phyloP scores from a whole-genome alignment of 306 rosid species.

The Cucurbita argyrosperma region DNA sequence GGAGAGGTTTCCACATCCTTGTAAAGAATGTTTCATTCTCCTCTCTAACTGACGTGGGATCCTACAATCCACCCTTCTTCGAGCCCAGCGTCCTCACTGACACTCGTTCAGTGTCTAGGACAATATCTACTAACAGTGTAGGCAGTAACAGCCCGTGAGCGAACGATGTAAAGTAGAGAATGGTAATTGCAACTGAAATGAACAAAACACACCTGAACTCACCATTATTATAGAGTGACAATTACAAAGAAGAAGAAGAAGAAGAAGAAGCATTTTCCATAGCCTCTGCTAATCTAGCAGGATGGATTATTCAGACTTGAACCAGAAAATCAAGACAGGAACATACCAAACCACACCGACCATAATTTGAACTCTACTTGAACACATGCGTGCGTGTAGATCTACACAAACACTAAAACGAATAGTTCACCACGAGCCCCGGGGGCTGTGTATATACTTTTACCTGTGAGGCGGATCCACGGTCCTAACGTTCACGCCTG shows the following conservation, averaged over 20 bases:
- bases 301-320: slow-evolving; percentile 10
- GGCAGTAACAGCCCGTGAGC: too few relatives aligned
- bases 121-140: too few relatives aligned
- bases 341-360: slow-evolving; percentile 4
- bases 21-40: too few relatives aligned
- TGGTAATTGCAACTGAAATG: not conserved
- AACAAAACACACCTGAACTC: slow-evolving; percentile 9
- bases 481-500: slow-evolving; percentile 85
- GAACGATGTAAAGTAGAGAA: too few relatives aligned
- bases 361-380: not conserved
- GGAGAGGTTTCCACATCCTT: too few relatives aligned
- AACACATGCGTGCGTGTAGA: not conserved
- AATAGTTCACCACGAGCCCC: slow-evolving; percentile 28
- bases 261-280: slow-evolving; percentile 1
- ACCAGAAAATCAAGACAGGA: slow-evolving; percentile 2
- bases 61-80: too few relatives aligned
- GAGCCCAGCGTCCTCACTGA: too few relatives aligned
- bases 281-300: slow-evolving; percentile 3
- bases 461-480: slow-evolving; percentile 90
- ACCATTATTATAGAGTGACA: slow-evolving; percentile 5
- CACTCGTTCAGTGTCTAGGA: too few relatives aligned
- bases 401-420: slow-evolving; percentile 5
- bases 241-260: not conserved
- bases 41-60: too few relatives aligned
- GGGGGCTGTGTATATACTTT: slow-evolving; percentile 8